Evolutionary conservation across 1,284 basidiomycete genomes (phyloP).

Genomic region (Fomitopsis palustris): DNA sequence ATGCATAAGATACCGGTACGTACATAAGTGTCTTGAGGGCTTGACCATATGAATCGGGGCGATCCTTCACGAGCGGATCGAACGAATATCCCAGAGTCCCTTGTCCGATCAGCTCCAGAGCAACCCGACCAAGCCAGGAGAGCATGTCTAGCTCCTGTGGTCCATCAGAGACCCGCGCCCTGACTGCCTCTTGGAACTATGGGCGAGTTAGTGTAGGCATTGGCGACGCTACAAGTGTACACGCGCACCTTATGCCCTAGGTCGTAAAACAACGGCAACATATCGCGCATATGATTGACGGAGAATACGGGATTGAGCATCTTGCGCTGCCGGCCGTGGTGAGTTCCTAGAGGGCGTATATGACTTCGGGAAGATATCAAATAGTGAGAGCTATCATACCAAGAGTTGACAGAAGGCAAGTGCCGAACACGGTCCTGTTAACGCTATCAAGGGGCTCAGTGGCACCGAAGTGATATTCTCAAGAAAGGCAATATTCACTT

Average conservation of each 20-base stretch:
- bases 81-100: conserved; percentile 27
- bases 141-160: conserved; percentile 20
- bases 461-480: too few species aligned
- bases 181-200: conserved; percentile 15
- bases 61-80: conserved; percentile 14
- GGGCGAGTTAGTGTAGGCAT: background rate
- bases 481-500: background rate
- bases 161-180: conserved; percentile 3
- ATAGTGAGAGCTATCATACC: too few species aligned
- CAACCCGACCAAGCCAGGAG: conserved; percentile 20
- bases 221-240: background rate
- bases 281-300: conserved; percentile 18
- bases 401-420: background rate
- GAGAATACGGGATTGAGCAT: conserved; percentile 26
- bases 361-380: background rate
- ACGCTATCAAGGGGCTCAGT: background rate
- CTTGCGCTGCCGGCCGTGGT: conserved; percentile 23
- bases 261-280: conserved; percentile 21
- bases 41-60: conserved; percentile 14
- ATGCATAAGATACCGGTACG: background rate
- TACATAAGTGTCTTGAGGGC: conserved; percentile 19
- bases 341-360: conserved; percentile 17
- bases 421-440: background rate
- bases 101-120: conserved; percentile 26
- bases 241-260: conserved; percentile 7